These are phyloP conservation scores for Pichia terricola DNA, from an alignment of 1,139 yeast species.

Conservation along the genomic window DNA sequence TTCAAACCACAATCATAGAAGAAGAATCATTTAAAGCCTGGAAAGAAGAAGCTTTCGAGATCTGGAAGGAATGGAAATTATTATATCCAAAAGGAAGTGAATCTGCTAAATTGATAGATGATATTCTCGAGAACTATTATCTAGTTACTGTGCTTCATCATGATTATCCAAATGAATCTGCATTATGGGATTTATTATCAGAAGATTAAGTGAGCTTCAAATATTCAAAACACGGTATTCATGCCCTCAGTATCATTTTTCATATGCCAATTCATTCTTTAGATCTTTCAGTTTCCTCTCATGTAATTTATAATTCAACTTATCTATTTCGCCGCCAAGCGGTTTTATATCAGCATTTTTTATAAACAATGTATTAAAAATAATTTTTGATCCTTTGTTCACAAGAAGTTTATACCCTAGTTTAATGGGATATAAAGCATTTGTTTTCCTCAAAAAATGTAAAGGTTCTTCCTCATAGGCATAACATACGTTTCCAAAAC, in stretches of 20 bases:
- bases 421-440: slow-evolving; percentile 24
- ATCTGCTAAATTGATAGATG: slow-evolving; percentile 51
- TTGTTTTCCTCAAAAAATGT: slow-evolving; percentile 13
- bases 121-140: slow-evolving; percentile 52
- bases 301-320: slow-evolving; percentile 24
- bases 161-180: slow-evolving; percentile 65
- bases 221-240: neutral
- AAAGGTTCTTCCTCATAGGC: slow-evolving; percentile 30
- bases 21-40: slow-evolving; percentile 84
- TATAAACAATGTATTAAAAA: slow-evolving; percentile 19
- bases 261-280: slow-evolving; percentile 17
- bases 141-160: slow-evolving; percentile 82
- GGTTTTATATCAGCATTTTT: slow-evolving; percentile 19
- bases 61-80: slow-evolving; percentile 89
- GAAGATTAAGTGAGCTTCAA: slow-evolving; percentile 9
- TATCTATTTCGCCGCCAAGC: slow-evolving; percentile 28
- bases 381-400: slow-evolving; percentile 18
- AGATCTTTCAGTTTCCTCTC: slow-evolving; percentile 23
- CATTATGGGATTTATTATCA: slow-evolving; percentile 64
- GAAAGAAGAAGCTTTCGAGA: slow-evolving; percentile 87
- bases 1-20: slow-evolving; percentile 83
- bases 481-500: slow-evolving; percentile 27
- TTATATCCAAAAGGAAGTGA: slow-evolving; percentile 52
- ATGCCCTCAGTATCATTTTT: slow-evolving; percentile 3
- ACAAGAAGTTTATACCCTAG: slow-evolving; percentile 28